Base-by-base conservation (phyloP, 2,329 filamentous ascomycete genomes). In the Trichoderma simmonsii region DNA sequence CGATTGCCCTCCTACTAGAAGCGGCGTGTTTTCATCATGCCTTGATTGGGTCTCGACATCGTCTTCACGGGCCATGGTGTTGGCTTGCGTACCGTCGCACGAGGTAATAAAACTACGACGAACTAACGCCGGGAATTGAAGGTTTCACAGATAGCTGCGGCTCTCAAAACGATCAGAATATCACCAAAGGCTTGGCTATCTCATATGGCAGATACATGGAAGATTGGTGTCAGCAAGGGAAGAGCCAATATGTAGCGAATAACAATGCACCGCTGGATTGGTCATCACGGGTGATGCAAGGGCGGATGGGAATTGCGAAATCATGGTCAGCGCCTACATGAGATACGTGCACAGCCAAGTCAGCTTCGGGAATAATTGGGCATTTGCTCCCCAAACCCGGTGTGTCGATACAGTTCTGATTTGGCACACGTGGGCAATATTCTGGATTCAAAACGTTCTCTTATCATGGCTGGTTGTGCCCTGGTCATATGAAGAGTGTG, bases 251-350 rank as follows among this genome's bases (percentile, higher is more conserved):
- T 18, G 21, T n/a, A 39, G 56, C 57, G 64, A 36, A 62, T 54
- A 28, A 61, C 4, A 70, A 8, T 9, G 34, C 57, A 43, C n/a
- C 15, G n/a, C 51, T 28, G 21, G 67, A 70, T 70, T 70, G 67
- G 67, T 70, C 67, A 70, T 62, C 57, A 62, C 7, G 26, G 26
- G 32, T 66, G 63, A 66, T 60, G 65, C 66, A 69, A 69, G 24
- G 43, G 26, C 54, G 51, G 26, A 26, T 69, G 36, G 4, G 21
- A 36, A 70, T 70, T 70, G 67, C 67, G 67, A 70, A 30, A 51
- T 62, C 39, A 28, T 39, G 18, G 32, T 69, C 66, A 28, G 66
- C 66, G 24, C 3, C 28, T 36, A 34, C 32, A 43, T 34, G 59
- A 62, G n/a, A 36, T 28, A 21, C 59, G 30, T 39, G 59, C 59